Evolutionary conservation across 2,329 filamentous ascomycete species (phyloP).

Genomic region (Fusarium humuli): DNA sequence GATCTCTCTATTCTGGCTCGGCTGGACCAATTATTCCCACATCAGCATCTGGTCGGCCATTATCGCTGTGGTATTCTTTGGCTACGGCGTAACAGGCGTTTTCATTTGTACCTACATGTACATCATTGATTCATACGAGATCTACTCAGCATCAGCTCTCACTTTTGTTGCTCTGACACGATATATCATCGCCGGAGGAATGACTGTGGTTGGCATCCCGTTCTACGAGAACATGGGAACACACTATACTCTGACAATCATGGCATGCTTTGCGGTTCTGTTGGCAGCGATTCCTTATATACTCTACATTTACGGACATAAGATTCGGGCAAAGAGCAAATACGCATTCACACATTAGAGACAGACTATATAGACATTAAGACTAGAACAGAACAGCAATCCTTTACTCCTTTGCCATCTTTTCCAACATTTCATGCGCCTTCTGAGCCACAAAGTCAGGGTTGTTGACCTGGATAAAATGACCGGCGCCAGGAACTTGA

Average conservation of each 20-base stretch:
- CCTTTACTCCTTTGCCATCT: not conserved
- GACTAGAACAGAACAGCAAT: not conserved
- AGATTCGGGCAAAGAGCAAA: conserved; percentile 37
- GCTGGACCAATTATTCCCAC: conserved; percentile 57
- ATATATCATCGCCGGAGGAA: conserved; percentile 50
- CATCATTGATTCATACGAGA: conserved; percentile 52
- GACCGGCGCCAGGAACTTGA: conserved; percentile 29
- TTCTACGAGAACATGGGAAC: conserved; percentile 51
- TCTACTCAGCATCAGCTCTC: conserved; percentile 50
- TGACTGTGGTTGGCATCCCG: conserved; percentile 51
- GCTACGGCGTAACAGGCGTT: conserved; percentile 54
- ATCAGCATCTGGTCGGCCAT: conserved; percentile 61
- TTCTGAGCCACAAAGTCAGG: conserved; percentile 57
- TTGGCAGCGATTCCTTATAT: conserved; percentile 49
- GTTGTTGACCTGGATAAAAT: conserved; percentile 63
- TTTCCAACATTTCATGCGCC: conserved; percentile 16
- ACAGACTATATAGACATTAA: not conserved
- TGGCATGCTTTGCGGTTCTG: conserved; percentile 47
- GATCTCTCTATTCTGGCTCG: conserved; percentile 63
- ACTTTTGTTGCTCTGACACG: conserved; percentile 49
- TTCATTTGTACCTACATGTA: conserved; percentile 52
- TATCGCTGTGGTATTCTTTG: conserved; percentile 56
- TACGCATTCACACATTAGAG: conserved; percentile 24
- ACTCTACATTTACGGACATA: conserved; percentile 43
- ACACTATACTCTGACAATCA: conserved; percentile 50